Percentiles rank a stretch among this genome's conserved stretches.
Conservation (phyloP, 1,284 basidiomycete genomes). For the Fomitopsis palustris region DNA sequence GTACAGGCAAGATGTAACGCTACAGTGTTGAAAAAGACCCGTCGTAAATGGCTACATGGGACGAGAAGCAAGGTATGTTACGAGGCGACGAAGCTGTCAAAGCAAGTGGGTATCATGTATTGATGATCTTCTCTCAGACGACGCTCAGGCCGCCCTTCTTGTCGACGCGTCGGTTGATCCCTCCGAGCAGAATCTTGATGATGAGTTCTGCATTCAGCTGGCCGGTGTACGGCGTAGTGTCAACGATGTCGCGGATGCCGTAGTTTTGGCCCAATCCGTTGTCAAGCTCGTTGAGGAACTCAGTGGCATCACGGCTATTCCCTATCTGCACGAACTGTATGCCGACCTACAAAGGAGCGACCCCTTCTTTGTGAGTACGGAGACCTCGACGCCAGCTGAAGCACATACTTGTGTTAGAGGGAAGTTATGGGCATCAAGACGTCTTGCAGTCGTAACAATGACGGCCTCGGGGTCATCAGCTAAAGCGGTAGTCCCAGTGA, state of each 20-base stretch:
- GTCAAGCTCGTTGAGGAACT: conserved; percentile 45
- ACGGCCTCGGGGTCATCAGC: conserved; percentile 49
- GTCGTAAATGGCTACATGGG: not conserved
- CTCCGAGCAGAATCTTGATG: conserved; percentile 54
- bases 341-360: conserved; percentile 36
- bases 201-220: conserved; percentile 39
- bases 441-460: conserved; percentile 44
- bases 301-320: conserved; percentile 37
- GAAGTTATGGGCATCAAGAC: conserved; percentile 45
- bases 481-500: conserved; percentile 14
- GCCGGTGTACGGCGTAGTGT: conserved; percentile 50
- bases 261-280: conserved; percentile 36
- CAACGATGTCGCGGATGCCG: conserved; percentile 47
- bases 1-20: not conserved
- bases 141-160: conserved; percentile 29
- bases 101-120: not conserved
- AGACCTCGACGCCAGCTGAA: not conserved
- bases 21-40: not conserved
- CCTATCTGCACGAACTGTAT: conserved; percentile 67
- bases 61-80: not conserved
- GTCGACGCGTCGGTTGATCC: conserved; percentile 55
- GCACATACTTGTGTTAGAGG: conserved; percentile 49
- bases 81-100: too few relatives aligned
- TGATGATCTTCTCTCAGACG: conserved; percentile 1
- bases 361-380: not conserved